Evolutionary conservation across 768 basidiomycete species (phyloP).

Genomic region (Leccinum pellstonianum): DNA sequence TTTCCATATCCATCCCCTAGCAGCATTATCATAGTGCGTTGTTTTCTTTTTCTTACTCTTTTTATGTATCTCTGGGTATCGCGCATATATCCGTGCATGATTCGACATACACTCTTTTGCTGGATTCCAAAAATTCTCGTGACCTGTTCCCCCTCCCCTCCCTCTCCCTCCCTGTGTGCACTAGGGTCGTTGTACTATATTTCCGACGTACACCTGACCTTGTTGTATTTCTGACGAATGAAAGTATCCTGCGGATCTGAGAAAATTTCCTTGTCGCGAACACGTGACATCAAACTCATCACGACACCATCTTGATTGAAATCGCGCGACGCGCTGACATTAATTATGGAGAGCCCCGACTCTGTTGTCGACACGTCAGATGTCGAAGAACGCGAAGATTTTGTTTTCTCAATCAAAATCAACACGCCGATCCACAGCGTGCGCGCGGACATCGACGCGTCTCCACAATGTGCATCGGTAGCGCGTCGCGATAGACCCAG

Average conservation of each 20-base stretch:
- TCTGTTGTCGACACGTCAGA: conserved; percentile 61
- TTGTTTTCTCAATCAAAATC: conserved; percentile 22
- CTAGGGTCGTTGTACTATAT: conserved; percentile 9
- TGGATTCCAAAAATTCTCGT: conserved; percentile 4
- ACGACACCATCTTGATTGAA: not conserved
- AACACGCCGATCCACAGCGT: not conserved
- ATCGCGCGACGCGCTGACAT: not conserved
- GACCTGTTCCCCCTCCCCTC: not conserved
- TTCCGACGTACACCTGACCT: conserved; percentile 6
- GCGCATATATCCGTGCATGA: conserved; percentile 26
- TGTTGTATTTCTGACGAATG: conserved; percentile 20
- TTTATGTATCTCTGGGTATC: conserved; percentile 23
- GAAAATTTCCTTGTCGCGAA: conserved; percentile 3
- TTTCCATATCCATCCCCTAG: conserved; percentile 12
- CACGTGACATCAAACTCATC: conserved; percentile 21
- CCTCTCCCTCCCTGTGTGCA: not conserved
- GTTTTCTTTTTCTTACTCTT: not conserved
- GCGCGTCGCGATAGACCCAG: conserved; percentile 3
- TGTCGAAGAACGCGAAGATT: conserved; percentile 53
- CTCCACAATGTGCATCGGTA: not conserved
- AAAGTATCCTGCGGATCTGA: conserved; percentile 2
- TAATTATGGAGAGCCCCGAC: conserved; percentile 33
- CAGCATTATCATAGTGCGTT: conserved; percentile 11
- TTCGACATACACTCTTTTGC: conserved; percentile 10
- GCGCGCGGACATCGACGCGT: not conserved